These are phyloP conservation scores for Hymenoscyphus fructigenus DNA, from an alignment of 2,329 filamentous ascomycete genomes.

Conservation along the genomic window DNA sequence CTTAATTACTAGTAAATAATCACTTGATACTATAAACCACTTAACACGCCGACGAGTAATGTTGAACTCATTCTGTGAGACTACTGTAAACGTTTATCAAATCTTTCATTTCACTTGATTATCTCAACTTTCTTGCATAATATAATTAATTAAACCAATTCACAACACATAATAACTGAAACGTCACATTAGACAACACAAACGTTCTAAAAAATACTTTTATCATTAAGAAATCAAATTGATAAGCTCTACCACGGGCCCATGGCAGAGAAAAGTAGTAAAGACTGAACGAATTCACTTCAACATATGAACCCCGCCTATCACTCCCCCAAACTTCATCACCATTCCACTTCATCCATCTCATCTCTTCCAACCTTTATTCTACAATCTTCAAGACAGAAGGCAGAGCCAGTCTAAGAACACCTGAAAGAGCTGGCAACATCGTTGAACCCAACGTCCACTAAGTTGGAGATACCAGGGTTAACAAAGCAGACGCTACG, in stretches of 20 bases:
- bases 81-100: too few species aligned
- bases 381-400: background rate
- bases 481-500: background rate
- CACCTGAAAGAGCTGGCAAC: background rate
- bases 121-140: too few species aligned
- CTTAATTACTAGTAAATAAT: too few species aligned
- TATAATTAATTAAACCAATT: too few species aligned
- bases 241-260: background rate
- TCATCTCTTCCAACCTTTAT: background rate
- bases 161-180: too few species aligned
- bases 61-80: too few species aligned
- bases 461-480: background rate
- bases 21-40: too few species aligned
- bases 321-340: background rate
- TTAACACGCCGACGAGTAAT: too few species aligned
- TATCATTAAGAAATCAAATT: background rate
- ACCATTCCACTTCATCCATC: background rate
- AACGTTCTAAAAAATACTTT: too few species aligned
- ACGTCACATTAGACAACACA: too few species aligned
- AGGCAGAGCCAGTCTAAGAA: background rate
- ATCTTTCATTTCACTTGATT: too few species aligned
- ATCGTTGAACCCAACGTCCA: background rate
- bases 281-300: background rate
- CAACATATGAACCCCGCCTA: background rate
- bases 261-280: background rate